phyloP scores from a whole-genome alignment of 495 filamentous ascomycete genomes.

The Aspergillus baeticus region DNA sequence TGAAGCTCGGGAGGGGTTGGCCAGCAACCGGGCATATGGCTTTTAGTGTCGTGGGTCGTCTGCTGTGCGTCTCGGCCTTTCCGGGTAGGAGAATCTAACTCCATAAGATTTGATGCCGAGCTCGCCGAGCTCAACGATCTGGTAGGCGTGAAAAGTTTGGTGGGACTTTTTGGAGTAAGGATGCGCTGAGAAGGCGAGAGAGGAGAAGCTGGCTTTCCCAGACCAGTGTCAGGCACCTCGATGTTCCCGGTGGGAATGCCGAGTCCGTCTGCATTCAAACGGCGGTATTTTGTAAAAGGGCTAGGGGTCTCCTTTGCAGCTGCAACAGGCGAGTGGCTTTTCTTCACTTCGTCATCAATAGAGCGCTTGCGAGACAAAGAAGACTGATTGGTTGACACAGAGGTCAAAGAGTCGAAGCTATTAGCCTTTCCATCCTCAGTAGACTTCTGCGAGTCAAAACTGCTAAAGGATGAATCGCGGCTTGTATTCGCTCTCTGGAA shows the following conservation, averaged over 20 bases:
- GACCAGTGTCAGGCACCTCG: not conserved
- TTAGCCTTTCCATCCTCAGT: slow-evolving; percentile 6
- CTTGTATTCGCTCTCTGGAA: not conserved
- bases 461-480: slow-evolving; percentile 16
- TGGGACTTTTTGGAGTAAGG: no score
- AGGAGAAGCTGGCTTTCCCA: not conserved
- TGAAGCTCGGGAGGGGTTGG: not conserved
- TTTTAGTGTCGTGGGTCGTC: not conserved
- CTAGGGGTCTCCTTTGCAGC: not conserved
- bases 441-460: slow-evolving; percentile 11
- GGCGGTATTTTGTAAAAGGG: slow-evolving; percentile 13
- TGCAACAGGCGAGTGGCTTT: not conserved
- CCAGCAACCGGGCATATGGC: slow-evolving; percentile 15
- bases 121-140: no score
- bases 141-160: no score
- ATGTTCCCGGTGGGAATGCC: not conserved
- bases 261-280: not conserved
- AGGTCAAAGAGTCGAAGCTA: slow-evolving; percentile 14
- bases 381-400: not conserved
- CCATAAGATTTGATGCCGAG: no score
- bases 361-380: not conserved
- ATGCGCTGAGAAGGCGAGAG: not conserved
- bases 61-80: not conserved
- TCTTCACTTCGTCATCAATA: slow-evolving; percentile 3
- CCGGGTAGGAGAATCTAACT: not conserved